phyloP scores from a whole-genome alignment of 2,329 filamentous ascomycete genomes.

The Botrytis squamosa region DNA sequence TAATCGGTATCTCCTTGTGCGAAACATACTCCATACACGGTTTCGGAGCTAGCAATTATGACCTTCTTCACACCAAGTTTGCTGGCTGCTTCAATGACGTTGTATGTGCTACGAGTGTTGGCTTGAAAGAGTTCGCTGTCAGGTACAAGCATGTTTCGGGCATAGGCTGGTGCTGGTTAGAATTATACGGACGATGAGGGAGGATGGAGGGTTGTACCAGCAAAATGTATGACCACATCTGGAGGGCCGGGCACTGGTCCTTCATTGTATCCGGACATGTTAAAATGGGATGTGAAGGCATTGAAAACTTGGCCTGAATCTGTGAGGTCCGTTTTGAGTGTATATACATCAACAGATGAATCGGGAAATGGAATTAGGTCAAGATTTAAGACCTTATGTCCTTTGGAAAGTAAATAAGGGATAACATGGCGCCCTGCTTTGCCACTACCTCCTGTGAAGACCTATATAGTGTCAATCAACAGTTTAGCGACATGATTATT shows the following conservation, averaged over 20 bases:
- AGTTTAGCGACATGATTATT: neutral
- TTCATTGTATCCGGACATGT: conserved; percentile 46
- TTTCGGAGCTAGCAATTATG: conserved; percentile 56
- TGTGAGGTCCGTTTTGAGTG: conserved; percentile 41
- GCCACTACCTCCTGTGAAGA: conserved; percentile 42
- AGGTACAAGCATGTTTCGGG: conserved; percentile 59
- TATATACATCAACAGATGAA: conserved; percentile 34
- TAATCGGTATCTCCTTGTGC: conserved; percentile 57
- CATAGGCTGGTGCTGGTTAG: conserved; percentile 49
- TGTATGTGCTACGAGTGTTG: conserved; percentile 58
- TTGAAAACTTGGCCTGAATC: conserved; percentile 44
- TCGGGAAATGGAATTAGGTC: conserved; percentile 39
- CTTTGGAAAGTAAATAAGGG: conserved; percentile 37
- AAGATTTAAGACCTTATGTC: conserved; percentile 42
- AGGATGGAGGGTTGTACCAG: conserved; percentile 18
- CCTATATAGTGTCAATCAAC: conserved; percentile 23
- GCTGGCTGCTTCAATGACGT: conserved; percentile 61
- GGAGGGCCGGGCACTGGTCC: conserved; percentile 46
- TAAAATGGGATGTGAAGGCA: conserved; percentile 49
- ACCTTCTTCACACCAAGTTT: conserved; percentile 62
- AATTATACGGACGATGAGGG: conserved; percentile 54
- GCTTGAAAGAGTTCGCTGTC: conserved; percentile 58
- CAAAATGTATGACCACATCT: conserved; percentile 58
- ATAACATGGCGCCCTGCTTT: conserved; percentile 42
- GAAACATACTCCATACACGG: conserved; percentile 61